Base-by-base conservation (phyloP, 768 basidiomycete species). In the Termitomyces bulborhizus region DNA sequence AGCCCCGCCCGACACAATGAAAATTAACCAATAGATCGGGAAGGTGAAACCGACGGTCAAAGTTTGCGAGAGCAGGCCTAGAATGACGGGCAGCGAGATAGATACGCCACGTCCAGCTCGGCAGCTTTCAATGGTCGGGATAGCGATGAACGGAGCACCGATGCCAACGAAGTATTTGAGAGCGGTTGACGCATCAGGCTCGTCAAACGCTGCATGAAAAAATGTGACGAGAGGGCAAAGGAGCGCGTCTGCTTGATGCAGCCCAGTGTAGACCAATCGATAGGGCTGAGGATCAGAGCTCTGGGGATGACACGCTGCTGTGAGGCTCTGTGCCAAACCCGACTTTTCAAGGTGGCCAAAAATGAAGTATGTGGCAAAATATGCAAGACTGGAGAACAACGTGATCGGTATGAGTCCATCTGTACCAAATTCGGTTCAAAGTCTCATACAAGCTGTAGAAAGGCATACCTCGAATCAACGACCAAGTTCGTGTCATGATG, bases 11-110 rank as follows among this genome's bases (percentile, higher is more conserved):
- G 73, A 71, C 37, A 77, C 53, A 55, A 79, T 68, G 65, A 79
- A 76, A 36, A 69, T 52, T 32, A 80, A 65, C 71, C 74, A 76
- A 55, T 82, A 84, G 1, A 82, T 29, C 13, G 82, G 76, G 45
- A 75, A 68, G 45, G 71, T 66, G 37, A 73, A 64, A 15, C 73
- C 82, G 55, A 77, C 61, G n/a, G 77, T 71, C 16, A 70, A 57
- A 8, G 68, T 47, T 60, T 83, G 81, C 43, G 63, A 70, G 6
- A 76, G 57, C 9, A 79, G 60, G 11, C 76, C 70, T 57, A 77
- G 68, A 16, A 73, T 47, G 31, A 74, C 62, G 24, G 81, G 80
- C 26, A 71, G 69, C 24, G 72, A 70, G 31, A 83, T 63, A 39
- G 71, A 34, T 13, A 61, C 46, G 34, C 68, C 70, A 12, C 68